Evolutionary conservation across 2,329 filamentous ascomycete genomes (phyloP), one percentile per base, ranked within the genome.

Genomic region (Cordyceps javanica): DNA sequence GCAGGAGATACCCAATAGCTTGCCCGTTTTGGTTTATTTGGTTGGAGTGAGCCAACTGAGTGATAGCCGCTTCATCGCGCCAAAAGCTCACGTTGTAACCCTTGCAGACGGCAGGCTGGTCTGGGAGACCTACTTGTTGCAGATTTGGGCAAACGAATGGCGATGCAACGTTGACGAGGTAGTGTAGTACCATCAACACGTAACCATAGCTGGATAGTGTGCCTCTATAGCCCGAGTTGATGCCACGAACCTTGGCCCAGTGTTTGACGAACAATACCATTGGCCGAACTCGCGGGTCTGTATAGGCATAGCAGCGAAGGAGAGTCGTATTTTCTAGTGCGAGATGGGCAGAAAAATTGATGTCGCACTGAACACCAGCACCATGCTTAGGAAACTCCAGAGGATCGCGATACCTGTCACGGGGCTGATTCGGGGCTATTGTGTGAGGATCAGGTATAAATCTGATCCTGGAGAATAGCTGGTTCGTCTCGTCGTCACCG

Each of bases 131-230:
- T 63, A 80, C 75, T 56, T 78, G 72, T 67, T 95, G 91, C 2
- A 97, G 78, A 66, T 97, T 96, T 0, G 89, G 90, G 59, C 90
- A 85, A 19, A 97, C 88, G 55, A 91, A 90, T 0, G 92, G 91
- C 49, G 83, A 77, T 1, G 82, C 88, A 54, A 96, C 72, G 64
- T 96, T 96, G 66, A 94, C 85, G 28, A 96, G 81, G 67, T 93
- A 96, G 71, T 97, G 92, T 16, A 96, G 76, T 5, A 95, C 86
- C 91, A 97, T 96, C 39, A 96, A 75, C 5, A 94, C 90, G 71
- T 93, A 97, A 51, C 92, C 91, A 66, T 96, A 96, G 63, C 89
- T 93, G 54, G 89, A 92, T 19, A 97, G 76, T 0, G 91, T 95
- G 42, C 92, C 91, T 38, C 87, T 86, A 68, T 95, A 95, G 2